Evolutionary conservation across 148 eudicot species (phyloP), one percentile per base, ranked within the genome.

Genomic region (Salicornia ramosissima): DNA sequence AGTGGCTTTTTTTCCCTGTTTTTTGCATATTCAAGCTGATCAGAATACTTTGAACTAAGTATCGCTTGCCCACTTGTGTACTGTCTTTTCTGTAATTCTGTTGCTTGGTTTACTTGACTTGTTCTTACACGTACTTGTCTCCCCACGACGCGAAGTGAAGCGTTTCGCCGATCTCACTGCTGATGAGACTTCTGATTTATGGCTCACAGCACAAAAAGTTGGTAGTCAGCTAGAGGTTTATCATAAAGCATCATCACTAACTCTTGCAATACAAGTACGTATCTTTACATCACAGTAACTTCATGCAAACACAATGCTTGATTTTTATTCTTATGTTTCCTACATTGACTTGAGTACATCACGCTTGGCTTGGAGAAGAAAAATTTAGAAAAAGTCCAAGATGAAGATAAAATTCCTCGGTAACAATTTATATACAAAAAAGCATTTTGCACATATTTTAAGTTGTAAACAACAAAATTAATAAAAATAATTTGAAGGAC

Each of bases 81-180:
- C 49, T 66, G 5, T 57, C 28, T 67, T 18, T 56, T 33, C 51
- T 22, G 8, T n/a, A n/a, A n/a, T n/a, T n/a, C n/a, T n/a, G 11
- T 24, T 46, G 60, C n/a, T 83, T 82, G 80, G 80, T 82, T 72
- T 49, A 68, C 98, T 90, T 93, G 77, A 93, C 92, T 18, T 21
- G 69, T 46, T 19, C 51, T 64, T 73, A 93, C 98, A 93, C 78
- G 96, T 93, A 76, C 95, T 93, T 67, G 92, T 90, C 68, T 90
- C 90, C 81, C 96, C 98, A 63, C 90, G 84, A 80, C 98, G 96
- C 71, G 94, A 81, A 76, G 96, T 88, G 65, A 88, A 93, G 79
- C 94, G 98, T 62, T 93, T 93, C 80, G 74, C 71, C 71, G 96
- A 93, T 75, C 94, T 93, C 67, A 83, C 92, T 74, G 80, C 77